phyloP scores from a whole-genome alignment of 192 early-diverging fungal genomes.

The Piromyces finnis region DNA sequence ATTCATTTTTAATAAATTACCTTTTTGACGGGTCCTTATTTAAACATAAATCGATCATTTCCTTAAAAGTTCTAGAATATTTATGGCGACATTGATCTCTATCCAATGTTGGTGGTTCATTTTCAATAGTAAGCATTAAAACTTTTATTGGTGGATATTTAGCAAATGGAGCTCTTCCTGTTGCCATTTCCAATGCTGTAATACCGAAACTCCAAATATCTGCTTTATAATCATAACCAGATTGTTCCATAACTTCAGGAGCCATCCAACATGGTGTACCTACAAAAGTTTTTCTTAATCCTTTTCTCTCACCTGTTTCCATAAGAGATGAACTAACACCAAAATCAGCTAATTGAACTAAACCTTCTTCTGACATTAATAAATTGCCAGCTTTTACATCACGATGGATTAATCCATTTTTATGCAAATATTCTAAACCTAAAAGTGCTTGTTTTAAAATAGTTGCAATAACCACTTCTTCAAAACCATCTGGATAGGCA shows the following conservation, averaged over 20 bases:
- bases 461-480: constrained; percentile 56
- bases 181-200: constrained; percentile 65
- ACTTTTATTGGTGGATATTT: constrained; percentile 79
- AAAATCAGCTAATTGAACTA: constrained; percentile 45
- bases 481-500: constrained; percentile 59
- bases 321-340: constrained; percentile 15
- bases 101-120: constrained; percentile 69
- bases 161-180: constrained; percentile 73
- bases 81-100: constrained; percentile 52
- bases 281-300: constrained; percentile 48
- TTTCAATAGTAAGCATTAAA: constrained; percentile 70
- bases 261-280: constrained; percentile 32
- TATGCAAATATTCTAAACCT: constrained; percentile 46
- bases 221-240: constrained; percentile 73
- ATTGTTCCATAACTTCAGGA: constrained; percentile 78
- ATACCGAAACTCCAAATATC: constrained; percentile 89
- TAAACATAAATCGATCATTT: constrained; percentile 70
- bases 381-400: constrained; percentile 57
- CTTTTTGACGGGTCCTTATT: constrained; percentile 56
- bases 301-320: constrained; percentile 29
- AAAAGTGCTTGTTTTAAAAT: constrained; percentile 11
- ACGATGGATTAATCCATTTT: constrained; percentile 47
- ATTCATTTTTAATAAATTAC: neutral
- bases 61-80: constrained; percentile 61
- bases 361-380: constrained; percentile 42